A percentile compares a stretch with the other conserved stretches of the same genome.
phyloP scores from a whole-genome alignment of 192 early-diverging fungal genomes.

The Coemansia sp. region DNA sequence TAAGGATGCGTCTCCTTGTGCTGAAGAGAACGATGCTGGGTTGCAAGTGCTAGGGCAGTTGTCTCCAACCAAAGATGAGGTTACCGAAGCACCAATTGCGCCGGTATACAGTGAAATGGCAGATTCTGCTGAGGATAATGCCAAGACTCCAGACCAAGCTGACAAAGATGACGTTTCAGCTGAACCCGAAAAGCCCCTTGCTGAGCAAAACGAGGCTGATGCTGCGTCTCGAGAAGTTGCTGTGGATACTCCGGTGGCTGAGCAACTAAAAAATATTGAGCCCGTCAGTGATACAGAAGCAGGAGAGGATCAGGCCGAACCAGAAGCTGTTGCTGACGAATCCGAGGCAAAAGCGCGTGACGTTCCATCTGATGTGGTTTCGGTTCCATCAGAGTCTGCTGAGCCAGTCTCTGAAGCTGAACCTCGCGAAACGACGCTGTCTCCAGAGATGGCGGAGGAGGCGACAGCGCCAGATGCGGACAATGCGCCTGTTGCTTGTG shows the following conservation, averaged over 20 bases:
- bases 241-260: background rate
- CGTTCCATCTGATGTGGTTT: background rate
- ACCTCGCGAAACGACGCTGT: too few relatives aligned
- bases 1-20: too few relatives aligned
- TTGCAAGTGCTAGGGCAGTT: too few relatives aligned
- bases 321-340: background rate
- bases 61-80: background rate
- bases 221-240: too few relatives aligned
- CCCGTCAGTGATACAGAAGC: background rate
- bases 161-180: too few relatives aligned
- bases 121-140: background rate
- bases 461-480: slow-evolving; percentile 2
- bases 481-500: background rate
- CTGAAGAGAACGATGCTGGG: too few relatives aligned
- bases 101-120: background rate
- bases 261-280: background rate
- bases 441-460: background rate
- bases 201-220: too few relatives aligned
- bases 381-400: background rate
- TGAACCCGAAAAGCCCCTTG: too few relatives aligned
- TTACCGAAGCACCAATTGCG: background rate
- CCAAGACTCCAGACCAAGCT: too few relatives aligned
- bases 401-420: background rate
- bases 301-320: background rate
- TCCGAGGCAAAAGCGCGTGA: background rate